Conservation (phyloP, 306 rosid species). For the Phaseolus lunatus region DNA sequence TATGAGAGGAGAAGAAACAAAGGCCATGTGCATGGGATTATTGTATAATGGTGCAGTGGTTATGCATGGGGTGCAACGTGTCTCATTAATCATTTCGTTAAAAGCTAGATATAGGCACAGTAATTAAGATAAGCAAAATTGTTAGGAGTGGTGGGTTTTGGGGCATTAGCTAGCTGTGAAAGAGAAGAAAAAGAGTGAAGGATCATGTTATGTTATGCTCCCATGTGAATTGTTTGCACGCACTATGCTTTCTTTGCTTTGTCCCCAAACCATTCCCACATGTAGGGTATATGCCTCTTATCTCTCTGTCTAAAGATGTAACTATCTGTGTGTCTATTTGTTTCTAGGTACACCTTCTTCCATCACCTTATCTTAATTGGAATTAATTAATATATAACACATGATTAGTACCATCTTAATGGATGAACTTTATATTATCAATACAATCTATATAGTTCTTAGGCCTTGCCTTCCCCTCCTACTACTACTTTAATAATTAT, state of each 20-base stretch:
- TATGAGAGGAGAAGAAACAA: conserved; percentile 27
- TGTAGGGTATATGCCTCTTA: conserved; percentile 71
- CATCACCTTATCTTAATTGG: conserved; percentile 40
- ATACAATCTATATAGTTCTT: conserved; percentile 22
- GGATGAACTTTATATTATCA: not conserved
- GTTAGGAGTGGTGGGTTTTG: conserved; percentile 41
- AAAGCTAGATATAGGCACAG: conserved; percentile 14
- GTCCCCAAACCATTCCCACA: conserved; percentile 83
- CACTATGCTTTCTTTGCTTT: conserved; percentile 76
- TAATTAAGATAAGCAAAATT: conserved; percentile 37
- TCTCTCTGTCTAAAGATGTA: not conserved
- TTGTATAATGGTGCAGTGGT: conserved; percentile 36
- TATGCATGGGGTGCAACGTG: conserved; percentile 45
- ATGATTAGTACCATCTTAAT: conserved; percentile 52
- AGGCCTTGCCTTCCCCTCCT: conserved; percentile 1
- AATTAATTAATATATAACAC: conserved; percentile 41
- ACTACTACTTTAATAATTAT: not conserved
- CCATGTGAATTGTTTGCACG: conserved; percentile 86
- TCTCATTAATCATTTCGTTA: conserved; percentile 36
- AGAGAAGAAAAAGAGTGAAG: conserved; percentile 48
- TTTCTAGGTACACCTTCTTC: conserved; percentile 62
- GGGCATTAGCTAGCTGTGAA: conserved; percentile 53
- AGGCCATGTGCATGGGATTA: conserved; percentile 49
- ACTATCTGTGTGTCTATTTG: not conserved
- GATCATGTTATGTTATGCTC: conserved; percentile 59